These are phyloP conservation scores for Pythium aphanidermatum DNA, from an alignment of 352 stramenopile species.

Conservation along the genomic window DNA sequence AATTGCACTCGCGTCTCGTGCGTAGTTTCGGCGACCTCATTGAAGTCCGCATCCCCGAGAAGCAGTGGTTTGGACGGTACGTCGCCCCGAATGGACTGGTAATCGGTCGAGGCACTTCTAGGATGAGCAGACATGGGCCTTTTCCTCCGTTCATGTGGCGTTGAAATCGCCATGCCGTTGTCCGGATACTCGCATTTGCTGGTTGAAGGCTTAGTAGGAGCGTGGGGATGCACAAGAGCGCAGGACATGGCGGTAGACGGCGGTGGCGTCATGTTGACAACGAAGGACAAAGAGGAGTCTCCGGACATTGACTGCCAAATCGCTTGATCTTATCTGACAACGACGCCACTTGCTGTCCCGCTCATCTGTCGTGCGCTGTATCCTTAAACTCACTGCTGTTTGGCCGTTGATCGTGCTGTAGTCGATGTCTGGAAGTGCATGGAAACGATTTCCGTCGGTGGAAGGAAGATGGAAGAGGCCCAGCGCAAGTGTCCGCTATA, in stretches of 20 bases:
- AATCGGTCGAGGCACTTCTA: conserved; percentile 1
- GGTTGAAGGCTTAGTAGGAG: too few relatives aligned
- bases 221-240: too few relatives aligned
- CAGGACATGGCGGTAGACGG: background rate
- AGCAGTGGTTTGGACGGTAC: conserved; percentile 85
- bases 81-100: conserved; percentile 2
- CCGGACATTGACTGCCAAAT: conserved; percentile 71
- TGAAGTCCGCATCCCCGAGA: conserved; percentile 61
- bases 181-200: too few relatives aligned
- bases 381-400: too few relatives aligned
- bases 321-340: conserved; percentile 83
- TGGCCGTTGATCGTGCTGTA: too few relatives aligned
- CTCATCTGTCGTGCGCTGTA: background rate
- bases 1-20: conserved; percentile 72
- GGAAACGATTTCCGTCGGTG: too few relatives aligned
- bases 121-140: conserved; percentile 14
- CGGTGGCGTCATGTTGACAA: conserved; percentile 12
- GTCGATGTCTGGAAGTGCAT: too few relatives aligned
- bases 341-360: background rate
- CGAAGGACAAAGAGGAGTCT: conserved; percentile 33
- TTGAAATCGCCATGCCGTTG: too few relatives aligned
- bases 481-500: conserved; percentile 10
- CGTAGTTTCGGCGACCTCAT: conserved; percentile 71
- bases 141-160: background rate
- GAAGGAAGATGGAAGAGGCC: background rate